These are phyloP conservation scores for Tubosaeta sp. DNA, from an alignment of 768 basidiomycete species.

Conservation along the genomic window DNA sequence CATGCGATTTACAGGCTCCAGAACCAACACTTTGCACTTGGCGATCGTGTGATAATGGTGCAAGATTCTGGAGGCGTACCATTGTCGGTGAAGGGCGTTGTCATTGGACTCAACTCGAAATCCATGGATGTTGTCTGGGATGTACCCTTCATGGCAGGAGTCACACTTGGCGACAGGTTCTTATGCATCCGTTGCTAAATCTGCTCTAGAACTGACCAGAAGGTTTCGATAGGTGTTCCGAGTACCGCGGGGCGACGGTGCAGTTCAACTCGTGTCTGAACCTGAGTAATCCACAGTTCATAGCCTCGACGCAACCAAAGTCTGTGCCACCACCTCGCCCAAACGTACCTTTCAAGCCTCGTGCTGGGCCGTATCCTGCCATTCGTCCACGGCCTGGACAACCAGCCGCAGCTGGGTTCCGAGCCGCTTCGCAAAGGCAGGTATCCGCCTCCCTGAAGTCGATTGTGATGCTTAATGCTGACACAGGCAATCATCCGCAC, in stretches of 20 bases:
- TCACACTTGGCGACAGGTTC: slow-evolving; percentile 79
- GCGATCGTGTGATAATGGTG: slow-evolving; percentile 95
- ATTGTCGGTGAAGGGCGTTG: slow-evolving; percentile 87
- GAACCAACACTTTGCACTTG: slow-evolving; percentile 81
- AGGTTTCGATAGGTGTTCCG: slow-evolving; percentile 61
- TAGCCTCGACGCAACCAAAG: slow-evolving; percentile 66
- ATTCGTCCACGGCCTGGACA: slow-evolving; percentile 55
- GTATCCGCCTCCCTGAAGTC: neutral
- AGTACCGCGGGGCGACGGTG: slow-evolving; percentile 87
- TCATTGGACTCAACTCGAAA: slow-evolving; percentile 81
- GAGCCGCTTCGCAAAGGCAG: slow-evolving; percentile 42
- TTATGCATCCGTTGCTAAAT: neutral
- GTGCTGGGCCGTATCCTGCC: slow-evolving; percentile 60
- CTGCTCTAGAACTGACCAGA: neutral
- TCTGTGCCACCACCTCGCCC: slow-evolving; percentile 45
- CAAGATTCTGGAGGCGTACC: slow-evolving; percentile 93
- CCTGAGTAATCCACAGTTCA: slow-evolving; percentile 79
- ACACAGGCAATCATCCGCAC: slow-evolving; percentile 34
- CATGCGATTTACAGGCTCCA: slow-evolving; percentile 88
- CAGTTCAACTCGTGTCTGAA: slow-evolving; percentile 88
- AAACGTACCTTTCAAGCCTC: slow-evolving; percentile 57
- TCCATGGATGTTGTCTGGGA: slow-evolving; percentile 97
- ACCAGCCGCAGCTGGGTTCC: slow-evolving; percentile 57
- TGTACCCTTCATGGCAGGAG: slow-evolving; percentile 89
- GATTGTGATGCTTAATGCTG: neutral